Evolutionary conservation across 148 eudicot species (phyloP), one percentile per base, ranked within the genome.

Genomic region (Persicaria maculosa): DNA sequence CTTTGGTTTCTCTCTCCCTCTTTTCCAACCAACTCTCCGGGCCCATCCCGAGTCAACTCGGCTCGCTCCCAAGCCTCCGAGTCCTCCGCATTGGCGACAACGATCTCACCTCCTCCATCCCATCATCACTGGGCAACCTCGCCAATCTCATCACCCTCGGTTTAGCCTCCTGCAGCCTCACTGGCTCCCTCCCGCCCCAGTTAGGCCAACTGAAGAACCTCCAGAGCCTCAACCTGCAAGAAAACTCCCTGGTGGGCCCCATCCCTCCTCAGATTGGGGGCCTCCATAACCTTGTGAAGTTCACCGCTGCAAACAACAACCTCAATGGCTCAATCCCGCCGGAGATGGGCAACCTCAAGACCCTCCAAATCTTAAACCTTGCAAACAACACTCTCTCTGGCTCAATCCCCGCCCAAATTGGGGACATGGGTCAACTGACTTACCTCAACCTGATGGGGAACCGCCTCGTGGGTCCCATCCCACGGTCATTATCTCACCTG

Each of bases 391-490:
- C 82, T 15, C 80, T 95, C 0, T 84, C 94, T 0, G 94, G 96
- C 11, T 75, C 74, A 62, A 95, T 95, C 75, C 96, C 97, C 1
- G 50, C 46, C 4, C 79, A 78, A 83, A 77, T 95, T 31, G 92
- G 92, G 17, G 90, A 88, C 4, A 12, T 92, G 84, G 76, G 75
- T 78, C 82, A 89, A 76, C 88, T 95, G 50, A 74, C 19, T 72
- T 95, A 95, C 76, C 82, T 95, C 52, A 95, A 92, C 68, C 55
- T 92, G 22, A 83, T 95, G 81, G 97, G 97, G 1, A 95, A 95
- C 80, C 83, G 74, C 74, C 84, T 95, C 36, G 84, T 77, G 43
- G 99, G 99, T 65, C 43, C 75, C 44, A 86, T 92, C 7, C 99
- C 97, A 0, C 79, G 67, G 73, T 74, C 90, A 3, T 47, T 95